Conservation (phyloP, 441 rosid species). For the Mallotus japonicus region DNA sequence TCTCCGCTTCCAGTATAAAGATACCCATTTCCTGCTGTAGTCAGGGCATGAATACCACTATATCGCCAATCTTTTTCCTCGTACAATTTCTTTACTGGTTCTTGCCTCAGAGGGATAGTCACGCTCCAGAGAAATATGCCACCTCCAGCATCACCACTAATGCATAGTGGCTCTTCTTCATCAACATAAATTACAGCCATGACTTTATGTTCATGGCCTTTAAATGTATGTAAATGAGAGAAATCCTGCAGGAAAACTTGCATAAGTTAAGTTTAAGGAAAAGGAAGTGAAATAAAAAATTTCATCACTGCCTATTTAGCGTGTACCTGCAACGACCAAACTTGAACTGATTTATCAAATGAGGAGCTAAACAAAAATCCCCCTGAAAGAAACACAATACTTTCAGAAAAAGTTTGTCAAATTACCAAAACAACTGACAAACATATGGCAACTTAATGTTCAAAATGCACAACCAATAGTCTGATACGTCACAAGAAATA, state of each 20-base stretch:
- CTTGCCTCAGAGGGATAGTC: conserved; percentile 48
- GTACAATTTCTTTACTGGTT: conserved; percentile 71
- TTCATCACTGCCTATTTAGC: not conserved
- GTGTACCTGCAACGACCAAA: conserved; percentile 87
- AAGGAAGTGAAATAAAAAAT: not conserved
- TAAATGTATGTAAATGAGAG: conserved; percentile 69
- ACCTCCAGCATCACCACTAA: conserved; percentile 84
- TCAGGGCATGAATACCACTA: conserved; percentile 79
- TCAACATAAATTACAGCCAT: conserved; percentile 67
- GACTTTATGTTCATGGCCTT: conserved; percentile 84
- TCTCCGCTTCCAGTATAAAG: conserved; percentile 93
- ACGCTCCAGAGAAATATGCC: conserved; percentile 81
- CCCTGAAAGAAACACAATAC: conserved; percentile 37
- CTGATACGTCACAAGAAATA: not conserved
- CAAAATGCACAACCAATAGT: conserved; percentile 8
- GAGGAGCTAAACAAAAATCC: conserved; percentile 83
- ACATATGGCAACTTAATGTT: not conserved
- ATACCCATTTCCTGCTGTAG: conserved; percentile 55
- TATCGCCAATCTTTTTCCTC: conserved; percentile 95
- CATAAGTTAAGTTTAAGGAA: conserved; percentile 5
- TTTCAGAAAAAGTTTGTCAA: too few relatives aligned
- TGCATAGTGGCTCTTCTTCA: conserved; percentile 62
- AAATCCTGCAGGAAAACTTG: conserved; percentile 58
- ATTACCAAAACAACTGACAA: not conserved
- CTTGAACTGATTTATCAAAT: conserved; percentile 64